A percentile compares a stretch with the other conserved stretches of the same genome.
phyloP scores from a whole-genome alignment of 345 rosid species.

The Hypericum perforatum region DNA sequence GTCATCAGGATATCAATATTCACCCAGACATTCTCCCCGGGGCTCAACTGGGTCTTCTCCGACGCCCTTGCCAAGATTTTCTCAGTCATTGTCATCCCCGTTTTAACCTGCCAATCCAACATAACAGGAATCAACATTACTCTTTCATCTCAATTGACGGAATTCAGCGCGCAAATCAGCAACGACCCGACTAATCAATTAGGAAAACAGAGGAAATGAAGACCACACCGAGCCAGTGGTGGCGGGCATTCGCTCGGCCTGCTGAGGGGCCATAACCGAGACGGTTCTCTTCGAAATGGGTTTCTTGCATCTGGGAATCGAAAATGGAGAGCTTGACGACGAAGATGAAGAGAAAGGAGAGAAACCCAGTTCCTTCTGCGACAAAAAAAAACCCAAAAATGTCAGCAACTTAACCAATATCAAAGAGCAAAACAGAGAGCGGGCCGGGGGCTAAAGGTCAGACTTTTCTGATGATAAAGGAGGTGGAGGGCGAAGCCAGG shows the following conservation, averaged over 20 bases:
- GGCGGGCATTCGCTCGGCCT: conserved; percentile 59
- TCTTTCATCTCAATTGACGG: not conserved
- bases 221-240: conserved; percentile 66
- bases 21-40: conserved; percentile 97
- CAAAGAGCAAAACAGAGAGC: not conserved
- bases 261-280: conserved; percentile 74
- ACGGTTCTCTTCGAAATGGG: conserved; percentile 48
- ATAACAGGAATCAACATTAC: not conserved
- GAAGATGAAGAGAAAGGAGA: conserved; percentile 24
- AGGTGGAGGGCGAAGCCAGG: conserved; percentile 28
- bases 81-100: conserved; percentile 94
- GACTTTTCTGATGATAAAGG: conserved; percentile 26
- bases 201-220: not conserved
- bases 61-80: conserved; percentile 82
- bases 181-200: not conserved
- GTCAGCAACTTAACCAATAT: not conserved
- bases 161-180: not conserved
- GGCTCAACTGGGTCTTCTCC: conserved; percentile 55
- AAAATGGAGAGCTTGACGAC: conserved; percentile 26
- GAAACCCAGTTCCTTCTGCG: conserved; percentile 43
- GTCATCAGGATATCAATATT: conserved; percentile 89
- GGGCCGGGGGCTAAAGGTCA: not conserved
- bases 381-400: not conserved
- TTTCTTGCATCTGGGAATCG: conserved; percentile 42
- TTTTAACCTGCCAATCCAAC: conserved; percentile 54